Evolutionary conservation across 192 early-diverging fungal species (phyloP).

Genomic region (Chytriomyces confervae): DNA sequence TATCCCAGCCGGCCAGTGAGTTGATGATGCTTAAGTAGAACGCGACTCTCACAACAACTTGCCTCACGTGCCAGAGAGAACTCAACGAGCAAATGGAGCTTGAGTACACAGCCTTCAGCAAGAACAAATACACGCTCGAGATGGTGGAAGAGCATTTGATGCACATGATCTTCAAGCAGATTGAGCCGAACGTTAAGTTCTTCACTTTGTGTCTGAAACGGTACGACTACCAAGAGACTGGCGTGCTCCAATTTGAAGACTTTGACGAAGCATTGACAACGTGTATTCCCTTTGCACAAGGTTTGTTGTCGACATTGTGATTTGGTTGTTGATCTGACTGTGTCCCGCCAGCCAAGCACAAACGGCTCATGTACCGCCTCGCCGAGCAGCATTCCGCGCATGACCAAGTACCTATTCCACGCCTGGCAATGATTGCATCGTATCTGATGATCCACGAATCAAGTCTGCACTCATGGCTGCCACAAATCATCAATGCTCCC

Average conservation of each 20-base stretch:
- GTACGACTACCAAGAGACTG: slow-evolving; percentile 47
- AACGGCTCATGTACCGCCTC: slow-evolving; percentile 42
- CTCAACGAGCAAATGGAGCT: slow-evolving; percentile 62
- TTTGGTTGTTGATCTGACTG: too few species aligned
- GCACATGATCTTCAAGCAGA: slow-evolving; percentile 50
- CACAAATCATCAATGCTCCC: slow-evolving; percentile 46
- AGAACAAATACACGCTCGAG: slow-evolving; percentile 51
- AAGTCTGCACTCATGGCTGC: slow-evolving; percentile 44
- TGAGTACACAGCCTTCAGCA: slow-evolving; percentile 55
- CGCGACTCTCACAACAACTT: background rate
- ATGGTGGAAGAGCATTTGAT: slow-evolving; percentile 53
- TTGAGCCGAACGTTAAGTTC: slow-evolving; percentile 54
- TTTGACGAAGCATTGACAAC: slow-evolving; percentile 52
- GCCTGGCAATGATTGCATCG: slow-evolving; percentile 42
- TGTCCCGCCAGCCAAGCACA: slow-evolving; percentile 34
- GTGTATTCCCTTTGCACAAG: slow-evolving; percentile 30
- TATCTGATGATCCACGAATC: slow-evolving; percentile 44
- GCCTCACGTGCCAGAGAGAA: slow-evolving; percentile 43
- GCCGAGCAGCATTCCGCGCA: slow-evolving; percentile 36
- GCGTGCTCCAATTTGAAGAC: slow-evolving; percentile 43
- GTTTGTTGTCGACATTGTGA: background rate
- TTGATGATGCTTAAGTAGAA: background rate
- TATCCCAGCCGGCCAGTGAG: slow-evolving; percentile 54
- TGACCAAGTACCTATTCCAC: slow-evolving; percentile 39
- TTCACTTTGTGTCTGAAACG: slow-evolving; percentile 38